These are phyloP conservation scores for Coleophoma crateriformis DNA, from an alignment of 2,329 filamentous ascomycete genomes.

Conservation along the genomic window DNA sequence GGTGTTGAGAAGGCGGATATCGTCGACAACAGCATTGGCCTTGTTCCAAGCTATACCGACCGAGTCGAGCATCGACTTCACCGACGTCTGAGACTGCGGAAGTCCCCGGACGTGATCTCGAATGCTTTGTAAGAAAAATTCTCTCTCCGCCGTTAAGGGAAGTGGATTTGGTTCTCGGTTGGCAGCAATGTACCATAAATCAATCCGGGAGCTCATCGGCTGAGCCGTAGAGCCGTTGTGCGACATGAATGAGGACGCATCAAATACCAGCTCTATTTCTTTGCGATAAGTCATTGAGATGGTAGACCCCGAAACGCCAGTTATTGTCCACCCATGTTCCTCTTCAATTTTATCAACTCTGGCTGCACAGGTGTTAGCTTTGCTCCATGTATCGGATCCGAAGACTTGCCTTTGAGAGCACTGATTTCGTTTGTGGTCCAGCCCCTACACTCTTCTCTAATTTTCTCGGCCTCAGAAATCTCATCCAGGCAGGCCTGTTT, in stretches of 20 bases:
- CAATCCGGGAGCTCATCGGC: constrained; percentile 48
- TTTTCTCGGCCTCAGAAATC: constrained; percentile 75
- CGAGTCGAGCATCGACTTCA: constrained; percentile 51
- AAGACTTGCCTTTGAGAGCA: constrained; percentile 62
- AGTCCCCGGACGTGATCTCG: constrained; percentile 61
- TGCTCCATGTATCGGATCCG: background rate
- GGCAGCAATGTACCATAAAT: constrained; percentile 64
- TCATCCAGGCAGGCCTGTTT: constrained; percentile 68
- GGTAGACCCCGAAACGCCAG: constrained; percentile 52
- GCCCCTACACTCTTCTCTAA: constrained; percentile 82
- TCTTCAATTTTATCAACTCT: constrained; percentile 62
- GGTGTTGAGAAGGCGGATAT: constrained; percentile 56
- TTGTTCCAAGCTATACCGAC: constrained; percentile 63
- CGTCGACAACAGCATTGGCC: constrained; percentile 51
- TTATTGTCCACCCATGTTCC: constrained; percentile 66
- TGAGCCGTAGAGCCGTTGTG: constrained; percentile 8
- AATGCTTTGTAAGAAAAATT: constrained; percentile 71
- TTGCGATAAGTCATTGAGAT: constrained; percentile 71
- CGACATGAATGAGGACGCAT: constrained; percentile 54
- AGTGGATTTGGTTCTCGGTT: constrained; percentile 45
- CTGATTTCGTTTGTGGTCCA: constrained; percentile 82
- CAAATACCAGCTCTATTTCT: constrained; percentile 69
- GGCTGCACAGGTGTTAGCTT: constrained; percentile 43
- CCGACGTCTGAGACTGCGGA: constrained; percentile 48
- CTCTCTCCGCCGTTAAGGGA: constrained; percentile 58